Conservation (phyloP, 2,329 filamentous ascomycete species). For the Xylaria sp. region DNA sequence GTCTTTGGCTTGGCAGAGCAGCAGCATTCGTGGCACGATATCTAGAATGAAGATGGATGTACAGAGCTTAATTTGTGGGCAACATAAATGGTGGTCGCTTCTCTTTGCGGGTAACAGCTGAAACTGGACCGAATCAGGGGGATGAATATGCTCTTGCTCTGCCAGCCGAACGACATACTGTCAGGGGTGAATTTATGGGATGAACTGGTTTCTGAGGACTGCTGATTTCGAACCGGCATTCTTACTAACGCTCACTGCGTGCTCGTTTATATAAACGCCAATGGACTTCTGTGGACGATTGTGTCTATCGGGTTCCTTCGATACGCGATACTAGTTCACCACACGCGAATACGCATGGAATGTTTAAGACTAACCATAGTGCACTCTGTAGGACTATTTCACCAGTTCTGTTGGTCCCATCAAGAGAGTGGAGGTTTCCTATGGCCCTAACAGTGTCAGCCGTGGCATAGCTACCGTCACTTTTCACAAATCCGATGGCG, state of each 20-base stretch:
- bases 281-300: constrained; percentile 39
- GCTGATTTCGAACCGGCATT: constrained; percentile 30
- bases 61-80: constrained; percentile 13
- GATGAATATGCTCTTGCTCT: constrained; percentile 31
- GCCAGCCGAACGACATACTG: constrained; percentile 29
- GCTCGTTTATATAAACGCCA: constrained; percentile 65
- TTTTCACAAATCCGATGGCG: constrained; percentile 83
- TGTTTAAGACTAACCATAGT: constrained; percentile 73
- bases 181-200: constrained; percentile 17
- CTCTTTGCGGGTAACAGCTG: constrained; percentile 5
- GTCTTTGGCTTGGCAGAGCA: constrained; percentile 37
- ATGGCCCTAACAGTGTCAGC: constrained; percentile 91
- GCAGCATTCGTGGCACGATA: constrained; percentile 15
- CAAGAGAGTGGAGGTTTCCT: constrained; percentile 90
- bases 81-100: background rate
- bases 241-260: constrained; percentile 64
- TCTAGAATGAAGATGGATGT: constrained; percentile 6
- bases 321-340: constrained; percentile 45
- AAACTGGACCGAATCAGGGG: constrained; percentile 17
- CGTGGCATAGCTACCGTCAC: constrained; percentile 91
- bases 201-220: constrained; percentile 15
- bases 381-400: constrained; percentile 91
- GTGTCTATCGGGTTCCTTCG: constrained; percentile 41
- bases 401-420: constrained; percentile 85
- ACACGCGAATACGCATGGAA: constrained; percentile 50